Evolutionary conservation across 2,329 filamentous ascomycete species (phyloP).

Genomic region (Daldinia sp.): DNA sequence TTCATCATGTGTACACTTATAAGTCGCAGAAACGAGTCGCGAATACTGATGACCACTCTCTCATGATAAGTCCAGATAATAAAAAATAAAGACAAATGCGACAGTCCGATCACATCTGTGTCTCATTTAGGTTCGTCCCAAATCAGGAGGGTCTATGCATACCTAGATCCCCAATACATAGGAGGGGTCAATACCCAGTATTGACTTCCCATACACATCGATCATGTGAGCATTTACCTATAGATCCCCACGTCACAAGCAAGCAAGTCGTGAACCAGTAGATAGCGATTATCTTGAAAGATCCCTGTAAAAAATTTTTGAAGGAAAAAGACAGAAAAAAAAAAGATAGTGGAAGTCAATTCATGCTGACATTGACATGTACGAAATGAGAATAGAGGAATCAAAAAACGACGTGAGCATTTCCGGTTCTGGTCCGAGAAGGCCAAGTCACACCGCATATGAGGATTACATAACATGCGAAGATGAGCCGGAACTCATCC

Average conservation of each 20-base stretch:
- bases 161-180: not conserved
- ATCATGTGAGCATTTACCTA: conserved; percentile 34
- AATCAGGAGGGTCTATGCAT: conserved; percentile 20
- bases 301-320: conserved; percentile 16
- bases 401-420: conserved; percentile 13
- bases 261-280: conserved; percentile 20
- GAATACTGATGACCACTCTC: not conserved
- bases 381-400: conserved; percentile 6
- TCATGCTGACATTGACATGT: conserved; percentile 5
- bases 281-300: conserved; percentile 10
- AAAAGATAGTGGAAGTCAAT: not conserved
- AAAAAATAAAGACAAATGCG: not conserved
- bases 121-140: conserved; percentile 27
- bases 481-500: not conserved
- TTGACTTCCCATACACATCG: conserved; percentile 23
- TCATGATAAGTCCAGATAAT: not conserved
- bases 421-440: conserved; percentile 25
- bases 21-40: not conserved
- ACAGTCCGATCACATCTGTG: conserved; percentile 5
- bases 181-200: conserved; percentile 16
- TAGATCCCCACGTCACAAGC: conserved; percentile 38
- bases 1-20: conserved; percentile 1
- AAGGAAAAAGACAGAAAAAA: too few relatives aligned
- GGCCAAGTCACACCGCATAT: conserved; percentile 30
- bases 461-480: conserved; percentile 4